Percentiles rank a stretch among this genome's conserved stretches.
Evolutionary conservation across 345 rosid genomes (phyloP).

Genomic region (Eutrema heterophyllum): DNA sequence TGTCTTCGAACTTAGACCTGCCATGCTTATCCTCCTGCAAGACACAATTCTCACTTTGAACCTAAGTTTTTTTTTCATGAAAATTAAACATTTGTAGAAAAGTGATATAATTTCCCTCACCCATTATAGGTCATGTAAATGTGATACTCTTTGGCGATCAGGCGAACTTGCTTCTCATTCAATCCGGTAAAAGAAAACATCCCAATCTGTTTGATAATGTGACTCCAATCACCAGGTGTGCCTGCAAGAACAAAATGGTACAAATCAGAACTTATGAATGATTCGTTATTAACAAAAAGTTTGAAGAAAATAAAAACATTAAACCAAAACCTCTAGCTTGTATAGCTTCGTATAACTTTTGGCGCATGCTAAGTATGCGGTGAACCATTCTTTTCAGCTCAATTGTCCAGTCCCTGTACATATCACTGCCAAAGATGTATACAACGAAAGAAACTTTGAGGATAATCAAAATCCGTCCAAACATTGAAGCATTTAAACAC

Average conservation of each 20-base stretch:
- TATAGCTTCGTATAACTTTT: conserved; percentile 56
- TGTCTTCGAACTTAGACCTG: conserved; percentile 60
- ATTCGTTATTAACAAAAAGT: not conserved
- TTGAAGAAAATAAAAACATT: not conserved
- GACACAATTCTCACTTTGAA: not conserved
- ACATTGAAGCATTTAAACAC: no score
- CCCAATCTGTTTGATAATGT: conserved; percentile 68
- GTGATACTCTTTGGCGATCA: conserved; percentile 61
- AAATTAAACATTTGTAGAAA: not conserved
- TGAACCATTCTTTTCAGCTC: conserved; percentile 75
- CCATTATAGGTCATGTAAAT: conserved; percentile 73
- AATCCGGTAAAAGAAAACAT: conserved; percentile 71
- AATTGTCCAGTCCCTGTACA: conserved; percentile 60
- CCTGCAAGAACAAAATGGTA: conserved; percentile 32
- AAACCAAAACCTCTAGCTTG: conserved; percentile 43
- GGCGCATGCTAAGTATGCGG: conserved; percentile 61
- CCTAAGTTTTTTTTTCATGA: not conserved
- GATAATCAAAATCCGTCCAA: not conserved
- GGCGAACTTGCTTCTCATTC: conserved; percentile 63
- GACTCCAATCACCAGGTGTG: conserved; percentile 85
- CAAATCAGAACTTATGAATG: not conserved
- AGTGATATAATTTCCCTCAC: conserved; percentile 21
- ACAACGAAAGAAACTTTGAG: not conserved
- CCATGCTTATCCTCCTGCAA: conserved; percentile 81
- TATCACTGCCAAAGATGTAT: conserved; percentile 35